Conservation (phyloP, 2,329 filamentous ascomycete species). For the Immersiporthe knoxdaviesiana region DNA sequence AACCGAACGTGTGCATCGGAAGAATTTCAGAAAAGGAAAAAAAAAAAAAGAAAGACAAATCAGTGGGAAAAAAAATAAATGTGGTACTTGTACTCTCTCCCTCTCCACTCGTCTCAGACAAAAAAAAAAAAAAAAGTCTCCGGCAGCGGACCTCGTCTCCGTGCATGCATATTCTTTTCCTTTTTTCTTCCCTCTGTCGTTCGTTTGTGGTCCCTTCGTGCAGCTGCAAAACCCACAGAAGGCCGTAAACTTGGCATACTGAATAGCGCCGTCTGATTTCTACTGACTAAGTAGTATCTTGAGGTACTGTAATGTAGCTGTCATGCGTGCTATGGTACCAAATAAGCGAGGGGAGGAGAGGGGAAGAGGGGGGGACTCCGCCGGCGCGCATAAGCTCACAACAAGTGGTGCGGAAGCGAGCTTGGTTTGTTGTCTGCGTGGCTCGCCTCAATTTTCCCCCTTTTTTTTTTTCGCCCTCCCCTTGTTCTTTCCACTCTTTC, state of each 20-base stretch:
- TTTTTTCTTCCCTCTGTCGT: neutral
- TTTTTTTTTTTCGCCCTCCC: neutral
- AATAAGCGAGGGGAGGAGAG: neutral
- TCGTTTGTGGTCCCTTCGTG: neutral
- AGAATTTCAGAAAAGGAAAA: no score
- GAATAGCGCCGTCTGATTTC: neutral
- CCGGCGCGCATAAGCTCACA: neutral
- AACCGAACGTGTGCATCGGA: slow-evolving; percentile 17
- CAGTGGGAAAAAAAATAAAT: no score
- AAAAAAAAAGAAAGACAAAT: no score
- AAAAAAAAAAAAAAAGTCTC: neutral
- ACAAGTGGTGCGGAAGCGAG: neutral
- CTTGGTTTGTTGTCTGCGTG: neutral
- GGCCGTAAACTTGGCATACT: neutral
- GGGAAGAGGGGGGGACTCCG: neutral
- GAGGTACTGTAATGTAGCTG: neutral
- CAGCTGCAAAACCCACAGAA: neutral
- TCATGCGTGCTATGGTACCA: neutral
- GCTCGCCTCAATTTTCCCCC: neutral
- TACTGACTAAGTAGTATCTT: no score
- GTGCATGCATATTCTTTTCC: slow-evolving; percentile 13
- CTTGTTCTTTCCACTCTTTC: neutral
- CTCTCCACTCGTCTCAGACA: neutral
- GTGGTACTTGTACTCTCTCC: neutral
- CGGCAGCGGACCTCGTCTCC: slow-evolving; percentile 15